phyloP scores from a whole-genome alignment of 2,329 filamentous ascomycete genomes.

The Dothidotthia symphoricarpi region DNA sequence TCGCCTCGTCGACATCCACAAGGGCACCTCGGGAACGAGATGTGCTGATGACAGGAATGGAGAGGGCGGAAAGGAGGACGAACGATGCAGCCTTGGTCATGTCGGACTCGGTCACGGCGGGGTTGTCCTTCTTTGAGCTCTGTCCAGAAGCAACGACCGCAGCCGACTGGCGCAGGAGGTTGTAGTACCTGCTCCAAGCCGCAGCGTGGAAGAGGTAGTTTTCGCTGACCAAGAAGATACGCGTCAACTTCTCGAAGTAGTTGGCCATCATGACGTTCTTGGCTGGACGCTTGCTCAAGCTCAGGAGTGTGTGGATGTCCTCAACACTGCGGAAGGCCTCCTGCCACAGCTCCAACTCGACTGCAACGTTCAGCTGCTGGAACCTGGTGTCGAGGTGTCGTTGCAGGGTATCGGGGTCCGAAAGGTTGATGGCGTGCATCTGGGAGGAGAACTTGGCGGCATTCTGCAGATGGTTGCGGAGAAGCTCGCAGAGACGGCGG shows the following conservation, averaged over 20 bases:
- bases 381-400: constrained; percentile 97
- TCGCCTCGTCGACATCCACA: constrained; percentile 93
- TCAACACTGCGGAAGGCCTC: constrained; percentile 99
- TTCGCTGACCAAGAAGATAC: constrained; percentile 97
- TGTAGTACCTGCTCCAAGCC: constrained; percentile 96
- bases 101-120: constrained; percentile 81
- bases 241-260: constrained; percentile 98
- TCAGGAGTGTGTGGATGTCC: constrained; percentile 96
- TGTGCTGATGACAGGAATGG: constrained; percentile 99
- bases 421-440: constrained; percentile 99
- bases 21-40: constrained; percentile 92
- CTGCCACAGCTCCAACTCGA: constrained; percentile 97
- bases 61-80: constrained; percentile 87
- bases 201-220: constrained; percentile 99
- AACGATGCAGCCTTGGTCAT: constrained; percentile 94
- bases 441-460: constrained; percentile 98
- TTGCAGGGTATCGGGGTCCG: constrained; percentile 94
- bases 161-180: constrained; percentile 87
- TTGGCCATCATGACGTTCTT: constrained; percentile 99
- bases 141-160: constrained; percentile 79
- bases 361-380: constrained; percentile 96
- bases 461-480: constrained; percentile 98
- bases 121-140: constrained; percentile 91
- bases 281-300: constrained; percentile 93
- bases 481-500: constrained; percentile 93